phyloP scores from a whole-genome alignment of 2,329 filamentous ascomycete genomes.

The Penicillium sp. region DNA sequence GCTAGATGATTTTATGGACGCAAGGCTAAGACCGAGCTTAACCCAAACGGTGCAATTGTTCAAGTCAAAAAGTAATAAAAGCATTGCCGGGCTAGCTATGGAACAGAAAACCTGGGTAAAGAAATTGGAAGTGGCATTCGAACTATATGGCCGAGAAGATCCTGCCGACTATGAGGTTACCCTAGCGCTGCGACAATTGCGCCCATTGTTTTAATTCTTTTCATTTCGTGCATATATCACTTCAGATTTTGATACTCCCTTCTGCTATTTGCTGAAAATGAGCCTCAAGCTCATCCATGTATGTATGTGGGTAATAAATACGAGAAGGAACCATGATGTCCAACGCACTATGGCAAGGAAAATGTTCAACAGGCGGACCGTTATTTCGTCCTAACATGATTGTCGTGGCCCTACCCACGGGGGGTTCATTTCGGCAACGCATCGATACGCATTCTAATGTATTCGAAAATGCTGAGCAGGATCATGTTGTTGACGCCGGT shows the following conservation, averaged over 20 bases:
- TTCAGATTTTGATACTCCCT: slow-evolving; percentile 1
- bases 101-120: neutral
- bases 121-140: neutral
- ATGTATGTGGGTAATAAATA: slow-evolving; percentile 18
- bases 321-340: neutral
- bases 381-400: neutral
- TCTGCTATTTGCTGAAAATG: slow-evolving; percentile 21
- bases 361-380: neutral
- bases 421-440: slow-evolving; percentile 28
- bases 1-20: neutral
- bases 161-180: neutral
- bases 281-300: slow-evolving; percentile 19
- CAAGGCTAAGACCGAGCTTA: neutral
- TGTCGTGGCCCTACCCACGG: too few species aligned
- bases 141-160: neutral
- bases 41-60: neutral
- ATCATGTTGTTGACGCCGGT: slow-evolving; percentile 50
- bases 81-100: neutral
- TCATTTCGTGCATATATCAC: neutral
- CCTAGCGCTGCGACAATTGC: neutral
- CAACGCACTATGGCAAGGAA: neutral
- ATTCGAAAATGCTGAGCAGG: slow-evolving; percentile 46
- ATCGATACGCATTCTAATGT: slow-evolving; percentile 44
- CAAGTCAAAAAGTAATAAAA: neutral
- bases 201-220: neutral